Evolutionary conservation across 208 protist species (phyloP).

Genomic region (Leishmania lainsoni): DNA sequence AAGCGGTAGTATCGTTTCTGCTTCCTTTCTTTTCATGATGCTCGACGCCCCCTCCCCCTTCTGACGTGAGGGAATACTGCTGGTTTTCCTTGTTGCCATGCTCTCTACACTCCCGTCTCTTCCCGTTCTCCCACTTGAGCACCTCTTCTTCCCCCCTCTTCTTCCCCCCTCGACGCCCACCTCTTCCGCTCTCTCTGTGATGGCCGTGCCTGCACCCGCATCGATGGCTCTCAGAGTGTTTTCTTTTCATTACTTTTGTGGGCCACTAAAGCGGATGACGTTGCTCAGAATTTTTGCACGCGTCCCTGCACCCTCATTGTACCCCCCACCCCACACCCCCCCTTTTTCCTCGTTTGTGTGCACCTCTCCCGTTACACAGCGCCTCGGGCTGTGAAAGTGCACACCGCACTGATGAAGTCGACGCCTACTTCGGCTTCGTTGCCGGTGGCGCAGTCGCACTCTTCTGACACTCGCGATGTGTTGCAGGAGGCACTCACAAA

Average conservation of each 20-base stretch:
- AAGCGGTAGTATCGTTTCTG: background rate
- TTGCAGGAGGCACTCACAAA: slow-evolving; percentile 21
- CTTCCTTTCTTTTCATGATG: background rate
- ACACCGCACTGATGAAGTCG: background rate
- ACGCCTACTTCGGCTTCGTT: background rate
- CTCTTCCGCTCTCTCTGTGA: background rate
- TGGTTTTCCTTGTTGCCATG: background rate
- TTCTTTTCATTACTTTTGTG: background rate
- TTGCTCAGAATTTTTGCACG: background rate
- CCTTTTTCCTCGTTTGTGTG: background rate
- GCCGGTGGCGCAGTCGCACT: background rate
- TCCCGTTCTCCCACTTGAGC: background rate
- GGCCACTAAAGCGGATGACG: background rate
- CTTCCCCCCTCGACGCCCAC: background rate
- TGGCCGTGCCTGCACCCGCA: background rate
- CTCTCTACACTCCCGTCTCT: background rate
- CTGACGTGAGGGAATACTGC: background rate
- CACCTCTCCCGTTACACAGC: background rate
- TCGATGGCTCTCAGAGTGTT: background rate
- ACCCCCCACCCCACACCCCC: background rate
- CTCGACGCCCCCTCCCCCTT: background rate
- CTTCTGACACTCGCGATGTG: background rate
- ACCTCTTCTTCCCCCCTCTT: background rate
- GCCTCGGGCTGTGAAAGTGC: background rate
- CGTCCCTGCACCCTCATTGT: background rate